These are phyloP conservation scores for Atkinsonella texensis DNA, from an alignment of 2,329 filamentous ascomycete species.

Conservation along the genomic window DNA sequence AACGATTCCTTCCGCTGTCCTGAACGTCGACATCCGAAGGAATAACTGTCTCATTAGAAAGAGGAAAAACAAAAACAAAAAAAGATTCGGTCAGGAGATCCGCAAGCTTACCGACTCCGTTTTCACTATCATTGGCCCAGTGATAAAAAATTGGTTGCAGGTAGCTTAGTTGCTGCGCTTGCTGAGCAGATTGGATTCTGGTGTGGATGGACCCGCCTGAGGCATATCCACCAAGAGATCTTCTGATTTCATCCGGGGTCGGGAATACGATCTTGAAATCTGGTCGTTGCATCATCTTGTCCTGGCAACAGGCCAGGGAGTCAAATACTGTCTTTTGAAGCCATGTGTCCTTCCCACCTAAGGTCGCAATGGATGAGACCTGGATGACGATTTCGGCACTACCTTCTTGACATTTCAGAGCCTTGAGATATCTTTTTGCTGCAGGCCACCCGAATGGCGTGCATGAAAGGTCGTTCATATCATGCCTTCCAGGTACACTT, in stretches of 20 bases:
- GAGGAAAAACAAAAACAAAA: background rate
- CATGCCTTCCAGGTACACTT: slow-evolving; percentile 61
- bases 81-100: background rate
- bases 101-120: slow-evolving; percentile 15
- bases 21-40: slow-evolving; percentile 11
- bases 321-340: slow-evolving; percentile 52
- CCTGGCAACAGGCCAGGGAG: slow-evolving; percentile 26
- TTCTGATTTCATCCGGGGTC: slow-evolving; percentile 64
- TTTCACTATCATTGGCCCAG: slow-evolving; percentile 53
- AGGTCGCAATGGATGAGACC: slow-evolving; percentile 71
- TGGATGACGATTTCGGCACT: slow-evolving; percentile 45
- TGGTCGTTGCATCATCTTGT: slow-evolving; percentile 21
- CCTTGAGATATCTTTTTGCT: slow-evolving; percentile 45
- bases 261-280: slow-evolving; percentile 68
- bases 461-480: slow-evolving; percentile 29
- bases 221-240: slow-evolving; percentile 63
- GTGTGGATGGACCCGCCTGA: slow-evolving; percentile 75
- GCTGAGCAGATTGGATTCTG: slow-evolving; percentile 57
- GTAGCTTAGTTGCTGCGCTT: slow-evolving; percentile 63
- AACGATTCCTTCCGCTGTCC: slow-evolving; percentile 51
- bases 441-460: slow-evolving; percentile 70
- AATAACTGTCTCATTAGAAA: slow-evolving; percentile 15
- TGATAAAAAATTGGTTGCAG: slow-evolving; percentile 59
- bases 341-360: slow-evolving; percentile 62
- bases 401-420: slow-evolving; percentile 33